Evolutionary conservation across 192 early-diverging fungal species (phyloP), one percentile per base, ranked within the genome.

Genomic region (Chytriomyces sp.): DNA sequence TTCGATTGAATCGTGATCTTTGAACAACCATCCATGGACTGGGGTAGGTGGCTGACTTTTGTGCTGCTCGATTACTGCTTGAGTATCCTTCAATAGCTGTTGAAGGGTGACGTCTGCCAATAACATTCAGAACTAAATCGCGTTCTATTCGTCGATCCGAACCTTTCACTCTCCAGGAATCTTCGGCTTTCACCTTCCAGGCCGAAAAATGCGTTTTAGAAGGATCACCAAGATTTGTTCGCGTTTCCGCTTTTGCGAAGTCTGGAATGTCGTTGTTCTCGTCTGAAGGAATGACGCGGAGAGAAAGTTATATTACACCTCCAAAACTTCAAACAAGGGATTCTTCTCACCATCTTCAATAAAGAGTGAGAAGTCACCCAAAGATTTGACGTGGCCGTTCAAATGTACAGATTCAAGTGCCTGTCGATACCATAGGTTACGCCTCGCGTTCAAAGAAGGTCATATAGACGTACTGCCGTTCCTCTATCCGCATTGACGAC

Each of bases 331-430:
- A 44, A 44, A 44, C 41, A n/a, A 44, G 41, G 5, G 12, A 17
- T 25, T 32, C 3, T 8, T n/a, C 59, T 8, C 37, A 89, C 89
- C 87, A 58, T 90, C 88, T 26, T 77, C 64, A 32, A 93, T 64
- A 7, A 80, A 63, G 55, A 91, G 75, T 1, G 82, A 75, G 77
- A 96, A 96, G 22, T 89, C 81, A 5, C 92, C 93, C 26, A 96
- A 78, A 31, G 91, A 89, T 22, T 84, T 17, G 12, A 70, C 39
- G 7, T 70, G 5, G 7, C 63, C 72, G 37, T 65, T 65, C 30
- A 73, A 34, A 22, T 73, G 61, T 26, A 70, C 68, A 32, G 6
- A n/a, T 28, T 62, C 52, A 14, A 65, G 53, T 26, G 60, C 72
- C 59, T 62, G 26, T 58, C 3, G 26, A 58, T 1, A 2, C 12